These are phyloP conservation scores for Phytophthora quininea DNA, from an alignment of 352 stramenopile genomes.

Conservation along the genomic window DNA sequence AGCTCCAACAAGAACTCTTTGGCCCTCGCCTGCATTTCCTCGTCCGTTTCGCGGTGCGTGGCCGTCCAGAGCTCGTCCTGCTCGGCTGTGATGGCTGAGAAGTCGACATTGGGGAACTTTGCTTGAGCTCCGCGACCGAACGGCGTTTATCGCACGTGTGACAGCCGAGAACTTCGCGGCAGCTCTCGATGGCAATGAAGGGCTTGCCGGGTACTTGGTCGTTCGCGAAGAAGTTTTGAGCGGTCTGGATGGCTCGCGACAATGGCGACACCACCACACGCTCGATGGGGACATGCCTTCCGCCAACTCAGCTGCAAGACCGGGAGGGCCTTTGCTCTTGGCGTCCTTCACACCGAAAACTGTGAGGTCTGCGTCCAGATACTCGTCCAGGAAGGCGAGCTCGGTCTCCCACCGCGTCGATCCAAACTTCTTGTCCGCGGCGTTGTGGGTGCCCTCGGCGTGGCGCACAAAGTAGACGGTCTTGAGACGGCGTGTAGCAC, in stretches of 20 bases:
- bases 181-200: slow-evolving; percentile 58
- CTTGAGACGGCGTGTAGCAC: slow-evolving; percentile 44
- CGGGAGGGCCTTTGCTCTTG: slow-evolving; percentile 39
- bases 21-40: slow-evolving; percentile 51
- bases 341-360: slow-evolving; percentile 61
- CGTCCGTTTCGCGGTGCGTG: slow-evolving; percentile 55
- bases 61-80: slow-evolving; percentile 53
- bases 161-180: slow-evolving; percentile 58
- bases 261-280: slow-evolving; percentile 75
- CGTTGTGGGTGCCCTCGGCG: slow-evolving; percentile 77
- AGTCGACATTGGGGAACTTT: slow-evolving; percentile 62
- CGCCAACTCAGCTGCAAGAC: slow-evolving; percentile 43
- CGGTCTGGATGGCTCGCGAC: slow-evolving; percentile 72
- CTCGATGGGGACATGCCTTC: slow-evolving; percentile 65
- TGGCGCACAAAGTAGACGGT: slow-evolving; percentile 83
- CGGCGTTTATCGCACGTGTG: slow-evolving; percentile 71
- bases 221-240: slow-evolving; percentile 55
- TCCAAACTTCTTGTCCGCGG: slow-evolving; percentile 53
- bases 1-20: slow-evolving; percentile 47
- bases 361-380: slow-evolving; percentile 72
- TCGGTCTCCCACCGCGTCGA: slow-evolving; percentile 63
- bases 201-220: slow-evolving; percentile 32
- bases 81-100: slow-evolving; percentile 49
- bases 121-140: slow-evolving; percentile 35
- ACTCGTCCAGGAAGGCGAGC: slow-evolving; percentile 59